phyloP scores from a whole-genome alignment of 129 eudicot species.

The Rutidosis leptorrhynchoides region DNA sequence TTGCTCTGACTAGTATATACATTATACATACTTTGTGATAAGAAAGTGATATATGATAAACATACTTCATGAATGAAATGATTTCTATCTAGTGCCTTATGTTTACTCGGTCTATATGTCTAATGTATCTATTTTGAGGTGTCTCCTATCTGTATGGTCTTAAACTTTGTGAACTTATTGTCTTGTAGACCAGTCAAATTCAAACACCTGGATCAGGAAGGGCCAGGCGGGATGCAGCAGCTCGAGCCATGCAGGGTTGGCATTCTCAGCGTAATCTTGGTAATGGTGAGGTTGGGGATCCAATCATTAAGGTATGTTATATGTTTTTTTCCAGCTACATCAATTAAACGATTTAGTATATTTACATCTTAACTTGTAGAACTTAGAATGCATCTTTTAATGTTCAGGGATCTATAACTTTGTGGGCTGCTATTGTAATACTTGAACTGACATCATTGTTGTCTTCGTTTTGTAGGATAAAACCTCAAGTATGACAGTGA shows the following conservation, averaged over 20 bases:
- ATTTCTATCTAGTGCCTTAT: not conserved
- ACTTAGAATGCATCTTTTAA: not conserved
- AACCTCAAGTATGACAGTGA: conserved; percentile 39
- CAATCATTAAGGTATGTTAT: conserved; percentile 66
- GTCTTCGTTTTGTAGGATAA: conserved; percentile 57
- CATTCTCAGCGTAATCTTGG: conserved; percentile 84
- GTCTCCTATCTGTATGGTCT: not conserved
- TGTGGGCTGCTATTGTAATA: conserved; percentile 9
- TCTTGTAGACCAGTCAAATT: conserved; percentile 45
- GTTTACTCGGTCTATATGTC: not conserved
- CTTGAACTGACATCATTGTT: not conserved
- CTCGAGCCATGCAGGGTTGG: conserved; percentile 99
- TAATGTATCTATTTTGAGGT: not conserved
- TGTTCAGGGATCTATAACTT: not conserved
- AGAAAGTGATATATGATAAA: not conserved
- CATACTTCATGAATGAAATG: not conserved
- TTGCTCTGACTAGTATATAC: not conserved
- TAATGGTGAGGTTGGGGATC: conserved; percentile 93
- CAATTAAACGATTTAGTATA: not conserved
- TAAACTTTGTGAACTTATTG: conserved; percentile 10
- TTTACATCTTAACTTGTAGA: not conserved
- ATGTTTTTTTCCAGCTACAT: not conserved
- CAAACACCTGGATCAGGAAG: conserved; percentile 84
- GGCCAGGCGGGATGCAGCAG: conserved; percentile 95
- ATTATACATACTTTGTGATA: not conserved